Conservation (phyloP, 1,284 basidiomycete species). For the Flammula alnicola region DNA sequence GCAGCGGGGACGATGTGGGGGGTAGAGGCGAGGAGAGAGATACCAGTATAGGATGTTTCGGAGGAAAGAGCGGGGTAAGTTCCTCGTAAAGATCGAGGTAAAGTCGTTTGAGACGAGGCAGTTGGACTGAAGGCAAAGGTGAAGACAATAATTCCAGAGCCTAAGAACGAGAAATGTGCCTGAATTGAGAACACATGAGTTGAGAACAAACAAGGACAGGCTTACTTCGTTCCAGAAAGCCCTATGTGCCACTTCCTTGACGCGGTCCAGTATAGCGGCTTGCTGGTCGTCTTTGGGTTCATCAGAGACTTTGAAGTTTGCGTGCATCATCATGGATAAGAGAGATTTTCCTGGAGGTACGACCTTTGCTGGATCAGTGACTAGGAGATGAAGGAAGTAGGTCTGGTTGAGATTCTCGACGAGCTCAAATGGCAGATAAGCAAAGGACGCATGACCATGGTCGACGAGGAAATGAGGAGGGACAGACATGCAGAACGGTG, state of each 20-base stretch:
- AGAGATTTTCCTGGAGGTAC: conserved; percentile 74
- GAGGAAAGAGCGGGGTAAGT: conserved; percentile 58
- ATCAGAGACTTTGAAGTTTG: conserved; percentile 32
- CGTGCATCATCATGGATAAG: conserved; percentile 58
- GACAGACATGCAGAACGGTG: conserved; percentile 3
- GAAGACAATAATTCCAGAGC: conserved; percentile 40
- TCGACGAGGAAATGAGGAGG: conserved; percentile 7
- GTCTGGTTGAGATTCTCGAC: conserved; percentile 57
- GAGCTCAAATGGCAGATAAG: conserved; percentile 52
- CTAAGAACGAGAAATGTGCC: conserved; percentile 26
- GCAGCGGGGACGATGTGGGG: conserved; percentile 69
- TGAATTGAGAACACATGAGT: background rate
- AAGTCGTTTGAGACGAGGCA: conserved; percentile 53
- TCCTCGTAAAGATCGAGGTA: conserved; percentile 56
- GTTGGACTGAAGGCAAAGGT: conserved; percentile 39
- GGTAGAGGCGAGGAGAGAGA: conserved; percentile 59
- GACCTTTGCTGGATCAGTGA: conserved; percentile 57
- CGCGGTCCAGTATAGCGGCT: conserved; percentile 48
- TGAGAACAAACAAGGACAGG: background rate
- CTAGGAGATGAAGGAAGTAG: conserved; percentile 67
- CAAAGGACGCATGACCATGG: background rate
- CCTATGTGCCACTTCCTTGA: conserved; percentile 58
- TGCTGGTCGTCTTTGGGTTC: conserved; percentile 21
- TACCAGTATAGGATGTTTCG: conserved; percentile 48
- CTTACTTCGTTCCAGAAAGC: conserved; percentile 76